Evolutionary conservation across 2,329 filamentous ascomycete species (phyloP).

Genomic region (Cordyceps sp.): DNA sequence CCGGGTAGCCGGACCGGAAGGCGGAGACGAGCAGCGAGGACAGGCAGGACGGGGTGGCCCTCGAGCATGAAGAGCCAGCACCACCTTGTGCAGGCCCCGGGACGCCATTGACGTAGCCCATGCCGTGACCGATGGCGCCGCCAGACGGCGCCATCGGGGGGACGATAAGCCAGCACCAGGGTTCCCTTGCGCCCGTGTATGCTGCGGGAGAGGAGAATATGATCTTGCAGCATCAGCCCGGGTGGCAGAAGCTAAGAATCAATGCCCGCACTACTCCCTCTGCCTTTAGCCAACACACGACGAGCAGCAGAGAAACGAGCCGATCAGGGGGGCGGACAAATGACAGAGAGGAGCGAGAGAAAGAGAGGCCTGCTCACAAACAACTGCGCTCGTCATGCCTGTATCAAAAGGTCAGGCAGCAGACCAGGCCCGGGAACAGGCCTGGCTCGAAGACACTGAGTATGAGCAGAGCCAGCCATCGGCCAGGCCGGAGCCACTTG

Average conservation of each 20-base stretch:
- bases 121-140: conserved; percentile 54
- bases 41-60: conserved; percentile 47
- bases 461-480: conserved; percentile 52
- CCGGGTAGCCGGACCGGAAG: conserved; percentile 52
- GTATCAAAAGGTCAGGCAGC: conserved; percentile 64
- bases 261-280: too few species aligned
- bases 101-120: conserved; percentile 53
- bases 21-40: conserved; percentile 47
- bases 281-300: too few species aligned
- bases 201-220: too few species aligned
- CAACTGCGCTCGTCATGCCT: conserved; percentile 52
- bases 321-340: not conserved
- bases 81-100: conserved; percentile 49
- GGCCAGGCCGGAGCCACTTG: conserved; percentile 43
- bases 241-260: too few species aligned
- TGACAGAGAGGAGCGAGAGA: not conserved
- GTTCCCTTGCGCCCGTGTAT: too few species aligned
- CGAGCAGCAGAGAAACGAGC: too few species aligned
- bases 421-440: conserved; percentile 40
- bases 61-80: conserved; percentile 49
- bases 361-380: not conserved
- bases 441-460: conserved; percentile 54
- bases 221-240: too few species aligned
- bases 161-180: too few species aligned
- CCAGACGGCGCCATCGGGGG: conserved; percentile 30